Base-by-base conservation (phyloP, 768 basidiomycete species). In the Rhodosporidiobolus sp. region DNA sequence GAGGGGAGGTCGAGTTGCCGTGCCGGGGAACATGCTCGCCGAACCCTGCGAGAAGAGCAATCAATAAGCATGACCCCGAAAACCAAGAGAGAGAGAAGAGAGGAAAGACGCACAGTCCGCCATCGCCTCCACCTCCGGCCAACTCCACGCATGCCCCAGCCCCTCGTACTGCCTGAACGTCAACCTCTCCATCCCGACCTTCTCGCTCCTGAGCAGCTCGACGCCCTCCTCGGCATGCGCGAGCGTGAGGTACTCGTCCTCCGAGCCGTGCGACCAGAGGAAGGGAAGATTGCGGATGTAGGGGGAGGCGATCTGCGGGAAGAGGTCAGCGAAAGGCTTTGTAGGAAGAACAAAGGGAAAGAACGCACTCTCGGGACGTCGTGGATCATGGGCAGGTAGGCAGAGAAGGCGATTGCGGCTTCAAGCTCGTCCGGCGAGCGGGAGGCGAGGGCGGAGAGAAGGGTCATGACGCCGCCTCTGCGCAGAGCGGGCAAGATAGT, bases 391-490 rank as follows among this genome's bases (percentile, higher is more conserved):
- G 67, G 70, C 11, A 72, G 60, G 60, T 67, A 72, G 22, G 60
- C 63, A 17, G 70, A 72, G 9, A 72, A 54, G 17, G 55, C 60
- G 30, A 72, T 48, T 0, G 35, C 60, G 9, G 53, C 70, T 46
- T 72, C 70, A 55, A 57, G 62, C 14, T 60, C 52, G 8, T 43
- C 32, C n/a, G 67, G 30, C 10, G 38, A 22, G 43, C 49, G 24
- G 2, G 70, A 46, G 6, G 65, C 57, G 17, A 72, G 45, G 19
- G 53, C 28, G 2, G 17, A 22, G 14, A 72, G 46, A 17, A 72
- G 24, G 22, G 70, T 57, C 70, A 72, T 72, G 17, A 72, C 70
- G 24, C 65, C 70, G 34, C 70, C 70, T 67, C 59, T 24, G 38
- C 22, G 38, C 38, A 14, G 14, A 43, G 38, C 38, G n/a, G n/a